Conservation (phyloP, 441 rosid species). For the Omphalea diandra region DNA sequence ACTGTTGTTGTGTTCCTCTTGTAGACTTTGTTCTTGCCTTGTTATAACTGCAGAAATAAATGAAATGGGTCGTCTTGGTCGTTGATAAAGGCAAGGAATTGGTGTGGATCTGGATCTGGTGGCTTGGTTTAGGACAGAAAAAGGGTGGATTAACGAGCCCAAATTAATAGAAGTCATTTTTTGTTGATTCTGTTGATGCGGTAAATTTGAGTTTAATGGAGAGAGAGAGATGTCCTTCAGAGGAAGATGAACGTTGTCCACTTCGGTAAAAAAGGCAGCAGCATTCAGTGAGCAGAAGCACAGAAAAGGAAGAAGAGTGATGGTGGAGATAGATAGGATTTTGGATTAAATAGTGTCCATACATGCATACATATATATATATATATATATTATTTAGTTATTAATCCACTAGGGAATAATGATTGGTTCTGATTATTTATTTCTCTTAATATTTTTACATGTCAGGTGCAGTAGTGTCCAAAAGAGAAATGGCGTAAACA, state of each 20-base stretch:
- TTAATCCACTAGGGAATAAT: too few species aligned
- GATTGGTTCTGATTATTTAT: too few species aligned
- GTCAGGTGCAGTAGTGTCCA: too few species aligned
- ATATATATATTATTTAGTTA: too few species aligned
- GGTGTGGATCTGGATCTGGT: constrained; percentile 44
- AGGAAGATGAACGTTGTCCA: too few species aligned
- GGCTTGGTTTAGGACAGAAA: constrained; percentile 30
- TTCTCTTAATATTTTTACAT: too few species aligned
- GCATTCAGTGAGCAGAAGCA: too few species aligned
- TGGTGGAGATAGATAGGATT: constrained; percentile 23
- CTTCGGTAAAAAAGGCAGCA: too few species aligned
- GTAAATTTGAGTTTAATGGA: neutral
- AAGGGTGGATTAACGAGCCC: constrained; percentile 42
- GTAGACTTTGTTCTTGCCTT: constrained; percentile 35
- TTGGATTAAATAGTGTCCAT: constrained; percentile 5
- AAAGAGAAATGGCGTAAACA: too few species aligned
- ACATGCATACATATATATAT: too few species aligned
- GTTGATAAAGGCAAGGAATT: constrained; percentile 19
- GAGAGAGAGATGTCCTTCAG: too few species aligned
- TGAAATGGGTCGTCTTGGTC: constrained; percentile 27
- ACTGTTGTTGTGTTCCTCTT: constrained; percentile 41
- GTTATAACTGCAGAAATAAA: constrained; percentile 47
- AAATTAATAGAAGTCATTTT: constrained; percentile 56
- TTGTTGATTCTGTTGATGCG: neutral
- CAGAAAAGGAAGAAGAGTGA: neutral